Percentiles rank a stretch among this genome's conserved stretches.
Evolutionary conservation across 176 grass and related monocot species (phyloP).

Genomic region (Bolboschoenus planiculmis): DNA sequence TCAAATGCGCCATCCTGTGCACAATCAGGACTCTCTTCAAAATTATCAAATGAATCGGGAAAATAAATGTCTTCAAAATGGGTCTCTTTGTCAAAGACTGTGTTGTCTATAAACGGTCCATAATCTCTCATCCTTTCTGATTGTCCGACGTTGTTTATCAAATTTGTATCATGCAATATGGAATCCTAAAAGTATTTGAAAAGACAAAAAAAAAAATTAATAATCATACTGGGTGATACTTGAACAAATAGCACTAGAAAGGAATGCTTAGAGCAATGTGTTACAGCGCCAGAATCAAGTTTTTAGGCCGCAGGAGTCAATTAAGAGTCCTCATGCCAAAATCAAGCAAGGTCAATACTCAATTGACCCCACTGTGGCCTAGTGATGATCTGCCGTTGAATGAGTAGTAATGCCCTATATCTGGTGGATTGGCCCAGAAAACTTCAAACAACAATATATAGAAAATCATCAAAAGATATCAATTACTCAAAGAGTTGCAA

Average conservation of each 20-base stretch:
- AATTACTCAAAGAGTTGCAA: neutral
- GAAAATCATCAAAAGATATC: neutral
- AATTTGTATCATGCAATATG: neutral
- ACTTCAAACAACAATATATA: neutral
- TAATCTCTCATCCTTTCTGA: neutral
- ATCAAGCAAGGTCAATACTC: neutral
- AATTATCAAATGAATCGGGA: conserved; percentile 6
- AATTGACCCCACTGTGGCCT: neutral
- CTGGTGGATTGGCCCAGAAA: neutral
- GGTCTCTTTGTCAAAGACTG: neutral
- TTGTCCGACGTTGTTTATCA: neutral
- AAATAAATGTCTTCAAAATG: conserved; percentile 7
- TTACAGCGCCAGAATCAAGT: neutral
- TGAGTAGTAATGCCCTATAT: neutral
- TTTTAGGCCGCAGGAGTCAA: neutral
- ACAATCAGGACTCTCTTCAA: neutral
- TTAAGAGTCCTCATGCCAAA: neutral
- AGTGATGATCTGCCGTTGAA: neutral
- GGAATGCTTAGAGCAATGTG: neutral
- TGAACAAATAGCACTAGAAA: neutral
- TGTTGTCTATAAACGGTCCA: neutral
- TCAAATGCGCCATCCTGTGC: conserved; percentile 2
- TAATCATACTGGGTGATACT: neutral
- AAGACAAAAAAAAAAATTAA: neutral
- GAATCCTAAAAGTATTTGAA: conserved; percentile 17